phyloP scores from a whole-genome alignment of 768 basidiomycete genomes.

The Serendipita vermifera region DNA sequence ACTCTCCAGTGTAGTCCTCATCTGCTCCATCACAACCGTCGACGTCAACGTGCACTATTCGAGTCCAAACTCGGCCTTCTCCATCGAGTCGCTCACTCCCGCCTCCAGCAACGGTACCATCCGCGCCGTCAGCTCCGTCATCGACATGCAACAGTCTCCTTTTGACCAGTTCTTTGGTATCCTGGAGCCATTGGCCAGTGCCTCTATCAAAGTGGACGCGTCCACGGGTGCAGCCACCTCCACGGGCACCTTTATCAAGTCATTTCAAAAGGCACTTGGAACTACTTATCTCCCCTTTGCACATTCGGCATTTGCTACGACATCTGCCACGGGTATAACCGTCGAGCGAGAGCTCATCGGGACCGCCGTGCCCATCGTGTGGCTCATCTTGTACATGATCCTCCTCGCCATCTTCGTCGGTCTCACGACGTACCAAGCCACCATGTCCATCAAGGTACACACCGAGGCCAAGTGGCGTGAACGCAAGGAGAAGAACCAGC shows the following conservation, averaged over 20 bases:
- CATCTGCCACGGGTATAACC: neutral
- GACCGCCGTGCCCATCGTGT: neutral
- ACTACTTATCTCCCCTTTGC: slow-evolving; percentile 5
- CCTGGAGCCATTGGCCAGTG: neutral
- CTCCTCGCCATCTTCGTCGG: neutral
- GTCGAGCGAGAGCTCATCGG: neutral
- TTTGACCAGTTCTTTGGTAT: neutral
- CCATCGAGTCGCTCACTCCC: neutral
- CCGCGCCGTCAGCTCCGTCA: neutral
- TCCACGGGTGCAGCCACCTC: neutral
- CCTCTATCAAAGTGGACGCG: too few relatives aligned
- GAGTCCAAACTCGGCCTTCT: neutral
- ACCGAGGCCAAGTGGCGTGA: neutral
- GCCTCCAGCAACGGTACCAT: neutral
- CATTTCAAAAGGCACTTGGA: neutral
- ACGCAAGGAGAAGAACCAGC: neutral
- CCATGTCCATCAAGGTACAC: neutral
- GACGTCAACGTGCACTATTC: neutral
- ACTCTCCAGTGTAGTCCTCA: neutral
- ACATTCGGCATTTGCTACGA: neutral
- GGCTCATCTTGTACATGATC: neutral
- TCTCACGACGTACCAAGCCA: neutral
- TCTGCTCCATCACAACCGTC: neutral
- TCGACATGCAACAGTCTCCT: slow-evolving; percentile 7
- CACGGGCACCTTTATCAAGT: neutral